These are phyloP conservation scores for Brassica napus DNA, from an alignment of 345 rosid genomes.

Conservation along the genomic window Da-Ae NC_063442.1:40502501-40503000, in stretches of 20 bases:
- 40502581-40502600: constrained; percentile 48
- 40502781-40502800: neutral
- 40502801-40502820: neutral
- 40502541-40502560: constrained; percentile 75
- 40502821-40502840: neutral
- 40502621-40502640: constrained; percentile 62
- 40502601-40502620: constrained; percentile 56
- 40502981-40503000: neutral
- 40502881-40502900: too few relatives aligned
- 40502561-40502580: constrained; percentile 56
- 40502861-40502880: neutral
- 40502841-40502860: neutral
- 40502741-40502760: neutral
- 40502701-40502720: neutral
- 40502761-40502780: neutral
- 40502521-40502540: constrained; percentile 54
- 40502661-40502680: constrained; percentile 57
- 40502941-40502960: neutral
- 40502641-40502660: constrained; percentile 45
- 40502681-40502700: constrained; percentile 18
- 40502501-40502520: constrained; percentile 75
- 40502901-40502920: too few relatives aligned
- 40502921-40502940: too few relatives aligned
- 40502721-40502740: neutral
- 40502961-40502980: too few relatives aligned